Evolutionary conservation across 2,329 filamentous ascomycete genomes (phyloP).

Genomic region (Trichoderma sp.): DNA sequence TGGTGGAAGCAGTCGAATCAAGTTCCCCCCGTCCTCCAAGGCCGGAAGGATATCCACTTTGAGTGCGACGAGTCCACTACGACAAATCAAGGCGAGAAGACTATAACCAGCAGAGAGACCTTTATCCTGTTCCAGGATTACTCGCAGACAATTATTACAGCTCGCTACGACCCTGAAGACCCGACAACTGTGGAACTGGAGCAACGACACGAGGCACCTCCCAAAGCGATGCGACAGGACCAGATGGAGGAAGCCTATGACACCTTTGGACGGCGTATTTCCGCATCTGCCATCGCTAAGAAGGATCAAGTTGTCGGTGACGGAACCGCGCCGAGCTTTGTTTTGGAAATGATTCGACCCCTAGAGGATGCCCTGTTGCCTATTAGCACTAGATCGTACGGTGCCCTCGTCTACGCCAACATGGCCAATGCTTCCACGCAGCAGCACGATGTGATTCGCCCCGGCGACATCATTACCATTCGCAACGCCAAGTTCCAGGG

Average conservation of each 20-base stretch:
- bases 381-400: slow-evolving; percentile 84
- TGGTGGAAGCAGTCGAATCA: slow-evolving; percentile 87
- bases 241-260: slow-evolving; percentile 86
- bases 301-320: slow-evolving; percentile 82
- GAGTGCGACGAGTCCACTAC: slow-evolving; percentile 77
- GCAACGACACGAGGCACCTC: slow-evolving; percentile 83
- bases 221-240: slow-evolving; percentile 79
- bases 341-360: slow-evolving; percentile 75
- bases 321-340: slow-evolving; percentile 71
- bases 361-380: slow-evolving; percentile 72
- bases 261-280: slow-evolving; percentile 74
- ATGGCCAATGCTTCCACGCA: slow-evolving; percentile 89
- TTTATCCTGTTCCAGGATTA: slow-evolving; percentile 94
- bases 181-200: slow-evolving; percentile 70
- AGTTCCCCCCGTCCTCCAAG: slow-evolving; percentile 77
- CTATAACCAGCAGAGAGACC: slow-evolving; percentile 72
- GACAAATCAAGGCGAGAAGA: slow-evolving; percentile 65
- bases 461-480: slow-evolving; percentile 88
- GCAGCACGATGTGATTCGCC: slow-evolving; percentile 87
- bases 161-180: slow-evolving; percentile 72
- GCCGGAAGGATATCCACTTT: slow-evolving; percentile 75
- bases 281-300: slow-evolving; percentile 64
- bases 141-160: slow-evolving; percentile 85
- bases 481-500: slow-evolving; percentile 94
- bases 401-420: slow-evolving; percentile 90